Evolutionary conservation across 768 basidiomycete species (phyloP), one percentile per base, ranked within the genome.

Genomic region (Hysterangium stoloniferum): DNA sequence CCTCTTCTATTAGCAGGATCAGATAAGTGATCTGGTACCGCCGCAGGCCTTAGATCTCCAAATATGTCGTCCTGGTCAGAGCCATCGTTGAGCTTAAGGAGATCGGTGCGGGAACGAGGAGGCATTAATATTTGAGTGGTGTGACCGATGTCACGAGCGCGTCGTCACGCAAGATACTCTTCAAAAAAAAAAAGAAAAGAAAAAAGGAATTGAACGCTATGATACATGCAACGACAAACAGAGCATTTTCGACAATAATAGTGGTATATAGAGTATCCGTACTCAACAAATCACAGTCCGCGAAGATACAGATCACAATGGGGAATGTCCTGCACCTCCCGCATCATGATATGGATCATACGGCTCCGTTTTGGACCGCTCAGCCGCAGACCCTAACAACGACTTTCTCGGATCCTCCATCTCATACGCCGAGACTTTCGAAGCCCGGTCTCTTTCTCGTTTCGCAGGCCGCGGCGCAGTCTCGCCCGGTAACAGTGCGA

Each of bases 401-500:
- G 38, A 11, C 20, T 41, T 41, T 11, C 8, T 41, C 11, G 38
- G 8, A 22, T 41, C 38, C 22, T 41, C 38, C 38, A 41, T 41
- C 38, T 41, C 38, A 41, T 41, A 41, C 9, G 8, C 11, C 8
- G 38, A 8, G 20, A 11, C 38, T 8, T 41, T 11, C 38, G n/a
- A n/a, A n/a, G n/a, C n/a, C n/a, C n/a, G n/a, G n/a, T n/a, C n/a
- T n/a, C n/a, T n/a, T n/a, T n/a, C n/a, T n/a, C 38, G 8, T 11
- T 9, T 12, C 8, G 11, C 38, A 20, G 12, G 12, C 22, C 8
- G 9, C 9, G 12, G 38, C 38, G 8, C 8, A 11, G 9, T 20
- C 38, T 49, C 48, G 6, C 35, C 7, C 12, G 36, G 31, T n/a
- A 27, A 15, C 8, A 49, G 76, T 0, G 77, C 79, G 9, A 84